phyloP scores from a whole-genome alignment of 352 stramenopile species.

The Lagenidium giganteum region DNA sequence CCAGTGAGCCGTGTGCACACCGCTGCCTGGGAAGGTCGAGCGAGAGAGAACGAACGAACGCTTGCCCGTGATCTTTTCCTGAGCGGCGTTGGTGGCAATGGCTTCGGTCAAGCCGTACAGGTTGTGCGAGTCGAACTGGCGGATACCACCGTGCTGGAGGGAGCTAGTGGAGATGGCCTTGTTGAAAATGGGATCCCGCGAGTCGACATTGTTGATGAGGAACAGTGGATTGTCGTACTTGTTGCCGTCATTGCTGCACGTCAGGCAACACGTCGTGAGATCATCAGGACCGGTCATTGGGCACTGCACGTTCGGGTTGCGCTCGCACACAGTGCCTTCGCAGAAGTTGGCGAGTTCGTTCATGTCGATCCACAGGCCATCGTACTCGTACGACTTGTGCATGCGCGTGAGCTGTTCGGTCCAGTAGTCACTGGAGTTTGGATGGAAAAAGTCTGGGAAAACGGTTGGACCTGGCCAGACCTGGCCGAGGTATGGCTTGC shows the following conservation, averaged over 20 bases:
- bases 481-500: slow-evolving; percentile 60
- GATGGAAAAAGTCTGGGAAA: slow-evolving; percentile 83
- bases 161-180: slow-evolving; percentile 61
- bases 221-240: slow-evolving; percentile 51
- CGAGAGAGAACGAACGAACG: slow-evolving; percentile 66
- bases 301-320: slow-evolving; percentile 26
- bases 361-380: slow-evolving; percentile 88
- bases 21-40: slow-evolving; percentile 63
- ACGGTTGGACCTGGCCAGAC: slow-evolving; percentile 79
- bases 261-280: slow-evolving; percentile 47
- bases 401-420: slow-evolving; percentile 47
- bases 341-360: slow-evolving; percentile 85
- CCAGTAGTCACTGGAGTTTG: slow-evolving; percentile 60
- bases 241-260: slow-evolving; percentile 33
- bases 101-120: slow-evolving; percentile 76
- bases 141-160: slow-evolving; percentile 43
- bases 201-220: slow-evolving; percentile 47
- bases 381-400: slow-evolving; percentile 43
- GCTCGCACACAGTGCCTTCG: slow-evolving; percentile 30
- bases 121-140: slow-evolving; percentile 80
- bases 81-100: slow-evolving; percentile 47
- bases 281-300: slow-evolving; percentile 22
- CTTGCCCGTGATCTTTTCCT: slow-evolving; percentile 49
- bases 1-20: slow-evolving; percentile 64
- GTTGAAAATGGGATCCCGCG: slow-evolving; percentile 31